Evolutionary conservation across 495 filamentous ascomycete genomes (phyloP), one percentile per base, ranked within the genome.

Genomic region (Halenospora varia): DNA sequence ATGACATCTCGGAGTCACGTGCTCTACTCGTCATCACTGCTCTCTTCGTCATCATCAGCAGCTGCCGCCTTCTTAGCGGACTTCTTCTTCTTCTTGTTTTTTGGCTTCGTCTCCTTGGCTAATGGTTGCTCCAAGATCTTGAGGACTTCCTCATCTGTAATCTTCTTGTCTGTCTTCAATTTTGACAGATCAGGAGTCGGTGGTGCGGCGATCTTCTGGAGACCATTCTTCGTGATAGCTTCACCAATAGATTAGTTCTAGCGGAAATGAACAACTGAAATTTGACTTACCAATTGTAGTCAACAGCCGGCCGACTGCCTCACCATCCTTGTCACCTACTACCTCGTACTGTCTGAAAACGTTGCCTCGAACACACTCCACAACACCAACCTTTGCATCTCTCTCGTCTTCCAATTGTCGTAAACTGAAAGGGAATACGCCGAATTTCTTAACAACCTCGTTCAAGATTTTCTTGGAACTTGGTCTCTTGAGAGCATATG

Each of bases 171-270:
- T 2, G 88, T 85, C 80, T 93, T 90, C 80, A 85, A 81, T 73
- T 91, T 88, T 65, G 77, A 77, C 46, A 94, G 67, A 64, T 97
- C 89, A 18, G 82, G 74, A 9, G 83, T 70, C 55, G 88, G 82
- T 20, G 94, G 88, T 6, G 82, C 85, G 41, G 89, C 85, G 23
- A 98, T 74, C 71, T 88, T 89, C 65, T 86, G 88, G 69, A 98
- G 73, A 64, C 94, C 94, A 71, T 96, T 95, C 85, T 97, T 98
- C 57, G 93, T 97, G 75, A 97, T 93, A 54, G 91, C 95, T 97
- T 56, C n/a, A 53, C 44, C 39, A 29, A 18, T 52, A 47, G 15
- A 39, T 65, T 61, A 61, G 58, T 25, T 71, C 59, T 53, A 55
- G 49, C 45, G 48, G 46, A n/a, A 18, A 3, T 0, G 51, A 56